Percentiles rank a stretch among this genome's conserved stretches.
phyloP scores from a whole-genome alignment of 2,329 filamentous ascomycete species.

The Xylariaceae sp. region DNA sequence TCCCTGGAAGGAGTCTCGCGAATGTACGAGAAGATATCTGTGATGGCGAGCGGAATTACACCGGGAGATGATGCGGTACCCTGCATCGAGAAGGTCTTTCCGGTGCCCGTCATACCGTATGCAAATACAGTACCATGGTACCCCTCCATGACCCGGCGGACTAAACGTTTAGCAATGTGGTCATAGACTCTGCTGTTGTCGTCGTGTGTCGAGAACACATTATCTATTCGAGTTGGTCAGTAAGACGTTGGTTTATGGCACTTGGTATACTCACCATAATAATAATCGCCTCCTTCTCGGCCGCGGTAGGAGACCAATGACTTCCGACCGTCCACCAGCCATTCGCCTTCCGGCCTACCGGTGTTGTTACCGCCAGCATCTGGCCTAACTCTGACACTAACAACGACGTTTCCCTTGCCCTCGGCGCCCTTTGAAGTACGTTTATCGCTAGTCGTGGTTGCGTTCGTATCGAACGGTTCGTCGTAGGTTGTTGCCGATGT shows the following conservation, averaged over 20 bases:
- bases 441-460: conserved; percentile 46
- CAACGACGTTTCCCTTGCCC: conserved; percentile 90
- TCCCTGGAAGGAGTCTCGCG: conserved; percentile 93
- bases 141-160: conserved; percentile 96
- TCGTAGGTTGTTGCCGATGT: conserved; percentile 90
- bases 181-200: conserved; percentile 96
- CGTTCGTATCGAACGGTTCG: conserved; percentile 64
- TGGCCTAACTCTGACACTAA: conserved; percentile 91
- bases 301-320: conserved; percentile 82
- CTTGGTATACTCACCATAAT: conserved; percentile 68
- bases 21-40: conserved; percentile 99
- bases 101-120: conserved; percentile 98
- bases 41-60: conserved; percentile 95
- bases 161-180: conserved; percentile 87
- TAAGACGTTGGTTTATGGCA: neutral
- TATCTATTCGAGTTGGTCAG: conserved; percentile 62
- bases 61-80: conserved; percentile 93
- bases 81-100: conserved; percentile 99
- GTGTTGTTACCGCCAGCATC: conserved; percentile 68
- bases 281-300: conserved; percentile 89
- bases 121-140: conserved; percentile 98
- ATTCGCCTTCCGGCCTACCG: conserved; percentile 72
- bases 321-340: conserved; percentile 85
- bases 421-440: conserved; percentile 60
- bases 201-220: conserved; percentile 92